A percentile compares a stretch with the other conserved stretches of the same genome.
Conservation (phyloP, 345 rosid genomes). For the Erodium maritimum region DNA sequence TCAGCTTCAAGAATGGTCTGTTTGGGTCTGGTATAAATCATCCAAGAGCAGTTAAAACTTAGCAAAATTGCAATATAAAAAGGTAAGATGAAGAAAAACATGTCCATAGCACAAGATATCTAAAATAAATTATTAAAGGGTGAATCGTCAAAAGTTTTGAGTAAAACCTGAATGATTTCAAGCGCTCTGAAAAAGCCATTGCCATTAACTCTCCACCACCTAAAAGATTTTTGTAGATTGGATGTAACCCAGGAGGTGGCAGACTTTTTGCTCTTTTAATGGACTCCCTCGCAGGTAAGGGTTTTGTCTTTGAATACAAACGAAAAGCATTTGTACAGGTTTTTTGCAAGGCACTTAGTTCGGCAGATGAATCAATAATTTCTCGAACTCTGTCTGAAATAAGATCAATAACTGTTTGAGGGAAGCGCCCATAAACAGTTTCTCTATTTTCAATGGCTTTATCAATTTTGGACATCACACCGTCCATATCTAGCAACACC, state of each 20-base stretch:
- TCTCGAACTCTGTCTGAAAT: conserved; percentile 62
- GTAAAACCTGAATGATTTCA: conserved; percentile 66
- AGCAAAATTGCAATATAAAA: neutral
- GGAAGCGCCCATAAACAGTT: conserved; percentile 87
- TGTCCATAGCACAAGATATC: neutral
- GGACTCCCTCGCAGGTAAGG: conserved; percentile 78
- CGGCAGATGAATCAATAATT: conserved; percentile 72
- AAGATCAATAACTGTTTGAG: conserved; percentile 77
- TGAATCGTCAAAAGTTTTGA: neutral
- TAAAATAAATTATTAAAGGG: neutral
- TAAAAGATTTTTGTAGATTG: conserved; percentile 57
- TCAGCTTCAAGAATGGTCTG: conserved; percentile 95
- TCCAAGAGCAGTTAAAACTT: conserved; percentile 9
- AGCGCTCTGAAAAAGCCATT: conserved; percentile 80
- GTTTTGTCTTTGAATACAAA: conserved; percentile 76
- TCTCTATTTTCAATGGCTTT: conserved; percentile 70
- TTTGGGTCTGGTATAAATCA: conserved; percentile 62
- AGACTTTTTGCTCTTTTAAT: conserved; percentile 75
- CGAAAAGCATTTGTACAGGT: conserved; percentile 80
- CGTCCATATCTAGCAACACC: conserved; percentile 70
- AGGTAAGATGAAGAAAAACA: neutral
- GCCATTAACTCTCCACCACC: conserved; percentile 85
- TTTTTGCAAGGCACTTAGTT: conserved; percentile 51
- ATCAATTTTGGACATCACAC: conserved; percentile 57
- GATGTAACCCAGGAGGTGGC: conserved; percentile 83